These are phyloP conservation scores for Urtica urens DNA, from an alignment of 306 rosid genomes.

Conservation along the genomic window DNA sequence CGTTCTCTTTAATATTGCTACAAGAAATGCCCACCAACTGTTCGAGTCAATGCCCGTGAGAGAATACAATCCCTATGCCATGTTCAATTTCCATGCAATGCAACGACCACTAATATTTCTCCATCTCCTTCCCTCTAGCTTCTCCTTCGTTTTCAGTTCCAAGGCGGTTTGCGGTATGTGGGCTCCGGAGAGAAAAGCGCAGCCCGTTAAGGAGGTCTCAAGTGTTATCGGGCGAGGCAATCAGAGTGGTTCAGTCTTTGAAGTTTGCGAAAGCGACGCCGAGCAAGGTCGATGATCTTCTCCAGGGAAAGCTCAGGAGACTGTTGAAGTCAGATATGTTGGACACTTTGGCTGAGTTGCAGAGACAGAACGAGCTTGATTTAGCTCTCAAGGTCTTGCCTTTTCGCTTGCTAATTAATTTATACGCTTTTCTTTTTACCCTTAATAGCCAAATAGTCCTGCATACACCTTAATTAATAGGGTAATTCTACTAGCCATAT, in stretches of 20 bases:
- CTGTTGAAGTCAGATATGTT: slow-evolving; percentile 47
- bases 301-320: slow-evolving; percentile 32
- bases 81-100: too few relatives aligned
- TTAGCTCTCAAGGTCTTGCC: slow-evolving; percentile 34
- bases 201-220: slow-evolving; percentile 34
- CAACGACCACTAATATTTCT: too few relatives aligned
- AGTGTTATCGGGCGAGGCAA: slow-evolving; percentile 45
- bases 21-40: too few relatives aligned
- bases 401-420: not conserved
- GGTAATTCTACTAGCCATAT: too few relatives aligned
- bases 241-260: slow-evolving; percentile 54
- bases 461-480: too few relatives aligned
- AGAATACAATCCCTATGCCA: too few relatives aligned
- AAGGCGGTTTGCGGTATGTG: slow-evolving; percentile 15
- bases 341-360: slow-evolving; percentile 38
- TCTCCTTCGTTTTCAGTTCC: not conserved
- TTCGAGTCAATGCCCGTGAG: too few relatives aligned
- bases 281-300: slow-evolving; percentile 28
- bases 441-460: too few relatives aligned
- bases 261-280: slow-evolving; percentile 42
- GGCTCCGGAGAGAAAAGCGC: slow-evolving; percentile 39
- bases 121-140: not conserved
- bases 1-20: too few relatives aligned
- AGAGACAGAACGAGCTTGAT: slow-evolving; percentile 39
- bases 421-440: not conserved